A percentile compares a stretch with the other conserved stretches of the same genome.
phyloP scores from a whole-genome alignment of 2,329 filamentous ascomycete genomes.

The Penicillium sclerotigenum region DNA sequence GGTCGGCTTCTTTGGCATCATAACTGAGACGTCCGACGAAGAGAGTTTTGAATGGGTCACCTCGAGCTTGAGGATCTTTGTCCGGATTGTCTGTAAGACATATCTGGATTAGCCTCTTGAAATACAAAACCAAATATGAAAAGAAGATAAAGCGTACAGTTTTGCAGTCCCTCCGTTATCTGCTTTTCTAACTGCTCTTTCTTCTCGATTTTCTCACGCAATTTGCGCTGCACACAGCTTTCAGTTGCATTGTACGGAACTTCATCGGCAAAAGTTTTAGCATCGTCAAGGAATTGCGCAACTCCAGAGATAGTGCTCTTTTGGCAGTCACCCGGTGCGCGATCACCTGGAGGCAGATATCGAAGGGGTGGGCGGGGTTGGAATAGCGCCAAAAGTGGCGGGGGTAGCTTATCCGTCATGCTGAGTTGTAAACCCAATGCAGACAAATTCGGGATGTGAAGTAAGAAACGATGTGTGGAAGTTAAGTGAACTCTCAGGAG shows the following conservation, averaged over 20 bases:
- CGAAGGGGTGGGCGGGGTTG: slow-evolving; percentile 87
- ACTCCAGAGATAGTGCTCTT: slow-evolving; percentile 71
- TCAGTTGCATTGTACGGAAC: slow-evolving; percentile 78
- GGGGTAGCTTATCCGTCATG: slow-evolving; percentile 97
- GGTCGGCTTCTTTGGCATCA: slow-evolving; percentile 80
- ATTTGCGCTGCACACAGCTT: slow-evolving; percentile 85
- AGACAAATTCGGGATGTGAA: slow-evolving; percentile 14
- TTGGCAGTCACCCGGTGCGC: slow-evolving; percentile 75
- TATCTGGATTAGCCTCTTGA: slow-evolving; percentile 7
- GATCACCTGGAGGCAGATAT: slow-evolving; percentile 79
- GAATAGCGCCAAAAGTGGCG: slow-evolving; percentile 89
- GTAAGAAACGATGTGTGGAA: slow-evolving; percentile 16
- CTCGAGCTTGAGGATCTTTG: slow-evolving; percentile 83
- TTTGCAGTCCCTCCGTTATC: slow-evolving; percentile 60
- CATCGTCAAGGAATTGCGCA: slow-evolving; percentile 68
- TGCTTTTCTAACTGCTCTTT: slow-evolving; percentile 63
- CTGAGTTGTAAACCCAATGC: slow-evolving; percentile 26
- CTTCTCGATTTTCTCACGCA: slow-evolving; percentile 80
- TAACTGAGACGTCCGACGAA: slow-evolving; percentile 90
- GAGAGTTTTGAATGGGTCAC: slow-evolving; percentile 91
- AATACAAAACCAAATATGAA: background rate
- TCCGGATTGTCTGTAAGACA: slow-evolving; percentile 66
- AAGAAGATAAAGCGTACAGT: slow-evolving; percentile 52
- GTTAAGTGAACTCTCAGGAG: slow-evolving; percentile 16
- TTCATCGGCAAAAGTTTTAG: slow-evolving; percentile 74